phyloP scores from a whole-genome alignment of 805 yeast genomes.

The Lipomyces japonicus region DNA sequence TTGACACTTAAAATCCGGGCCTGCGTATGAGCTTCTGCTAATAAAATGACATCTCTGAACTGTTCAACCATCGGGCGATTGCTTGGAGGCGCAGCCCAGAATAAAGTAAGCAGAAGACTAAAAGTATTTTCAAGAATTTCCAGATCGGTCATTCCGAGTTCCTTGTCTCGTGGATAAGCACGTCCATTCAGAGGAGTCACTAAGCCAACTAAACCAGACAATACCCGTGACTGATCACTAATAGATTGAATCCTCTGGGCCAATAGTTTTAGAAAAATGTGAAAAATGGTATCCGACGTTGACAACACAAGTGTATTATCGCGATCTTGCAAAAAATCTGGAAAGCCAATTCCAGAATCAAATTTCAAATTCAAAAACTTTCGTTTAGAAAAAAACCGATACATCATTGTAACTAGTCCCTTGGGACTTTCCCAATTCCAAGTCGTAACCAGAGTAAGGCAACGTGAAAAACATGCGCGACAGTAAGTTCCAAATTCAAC shows the following conservation, averaged over 20 bases:
- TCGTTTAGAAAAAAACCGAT: constrained; percentile 27
- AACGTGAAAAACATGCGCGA: constrained; percentile 27
- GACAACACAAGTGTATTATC: constrained; percentile 19
- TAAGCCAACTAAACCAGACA: constrained; percentile 29
- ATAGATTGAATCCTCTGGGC: constrained; percentile 21
- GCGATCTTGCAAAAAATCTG: constrained; percentile 27
- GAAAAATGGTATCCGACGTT: constrained; percentile 30
- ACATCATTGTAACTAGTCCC: constrained; percentile 23
- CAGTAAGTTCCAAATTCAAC: constrained; percentile 17
- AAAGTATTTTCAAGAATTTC: constrained; percentile 31
- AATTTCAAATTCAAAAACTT: constrained; percentile 27
- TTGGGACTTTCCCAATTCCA: constrained; percentile 31
- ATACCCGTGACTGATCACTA: constrained; percentile 8
- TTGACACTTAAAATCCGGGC: constrained; percentile 32
- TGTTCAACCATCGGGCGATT: constrained; percentile 28
- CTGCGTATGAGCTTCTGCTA: constrained; percentile 28
- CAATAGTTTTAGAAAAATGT: constrained; percentile 28
- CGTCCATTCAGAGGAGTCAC: constrained; percentile 32
- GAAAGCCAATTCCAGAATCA: constrained; percentile 23
- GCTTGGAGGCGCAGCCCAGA: constrained; percentile 30
- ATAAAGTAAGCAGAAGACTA: constrained; percentile 29
- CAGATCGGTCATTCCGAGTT: constrained; percentile 25
- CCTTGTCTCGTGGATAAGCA: constrained; percentile 24
- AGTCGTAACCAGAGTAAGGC: constrained; percentile 19
- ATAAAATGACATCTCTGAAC: constrained; percentile 30